Evolutionary conservation across 1,284 basidiomycete genomes (phyloP).

Genomic region (Stereum hirsutum): DNA sequence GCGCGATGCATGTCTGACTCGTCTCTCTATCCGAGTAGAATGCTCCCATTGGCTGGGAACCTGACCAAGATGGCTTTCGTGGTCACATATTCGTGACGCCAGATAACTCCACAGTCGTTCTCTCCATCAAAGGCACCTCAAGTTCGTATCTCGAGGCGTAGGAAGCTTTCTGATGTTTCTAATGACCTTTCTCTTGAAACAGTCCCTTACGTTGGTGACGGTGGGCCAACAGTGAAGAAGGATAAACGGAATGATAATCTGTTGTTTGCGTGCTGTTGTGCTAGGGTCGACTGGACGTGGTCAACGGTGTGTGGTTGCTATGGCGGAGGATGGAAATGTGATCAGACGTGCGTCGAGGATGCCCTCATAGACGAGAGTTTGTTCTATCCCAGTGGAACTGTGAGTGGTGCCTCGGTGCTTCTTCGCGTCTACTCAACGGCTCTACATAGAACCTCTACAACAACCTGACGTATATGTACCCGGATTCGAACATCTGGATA

Average conservation of each 20-base stretch:
- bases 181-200: no score
- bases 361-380: conserved; percentile 78
- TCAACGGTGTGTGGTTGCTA: conserved; percentile 92
- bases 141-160: conserved; percentile 63
- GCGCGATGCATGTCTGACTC: no score
- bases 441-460: conserved; percentile 76
- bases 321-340: conserved; percentile 75
- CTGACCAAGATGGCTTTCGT: conserved; percentile 79
- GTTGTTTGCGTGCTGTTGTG: conserved; percentile 98
- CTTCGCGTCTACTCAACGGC: not conserved
- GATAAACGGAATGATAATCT: conserved; percentile 95
- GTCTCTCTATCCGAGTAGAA: no score
- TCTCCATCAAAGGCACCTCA: conserved; percentile 94
- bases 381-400: conserved; percentile 83
- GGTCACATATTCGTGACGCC: conserved; percentile 84
- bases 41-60: conserved; percentile 91
- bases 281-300: conserved; percentile 92
- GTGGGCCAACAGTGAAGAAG: conserved; percentile 59
- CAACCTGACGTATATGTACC: conserved; percentile 92
- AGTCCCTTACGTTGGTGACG: no score
- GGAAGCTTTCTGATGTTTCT: no score
- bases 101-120: conserved; percentile 80
- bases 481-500: conserved; percentile 88
- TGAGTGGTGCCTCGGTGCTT: conserved; percentile 28
- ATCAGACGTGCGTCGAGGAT: conserved; percentile 74